Evolutionary conservation across 495 filamentous ascomycete genomes (phyloP).

Genomic region (Penicillium arizonense): DNA sequence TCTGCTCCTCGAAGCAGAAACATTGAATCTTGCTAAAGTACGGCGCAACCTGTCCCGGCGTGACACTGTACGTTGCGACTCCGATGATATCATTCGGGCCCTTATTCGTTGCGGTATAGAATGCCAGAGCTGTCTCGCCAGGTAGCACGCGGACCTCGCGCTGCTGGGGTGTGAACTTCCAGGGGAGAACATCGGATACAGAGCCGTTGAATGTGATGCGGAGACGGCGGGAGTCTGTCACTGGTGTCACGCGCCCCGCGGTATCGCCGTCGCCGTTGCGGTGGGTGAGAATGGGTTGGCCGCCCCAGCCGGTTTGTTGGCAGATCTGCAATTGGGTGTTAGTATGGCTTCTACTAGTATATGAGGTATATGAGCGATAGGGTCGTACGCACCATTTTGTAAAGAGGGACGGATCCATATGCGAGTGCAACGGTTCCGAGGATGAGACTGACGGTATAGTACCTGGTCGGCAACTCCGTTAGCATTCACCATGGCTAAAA

Average conservation of each 20-base stretch:
- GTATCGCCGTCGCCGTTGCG: constrained; percentile 60
- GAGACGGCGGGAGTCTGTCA: constrained; percentile 78
- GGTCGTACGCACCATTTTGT: constrained; percentile 75
- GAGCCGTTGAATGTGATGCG: constrained; percentile 95
- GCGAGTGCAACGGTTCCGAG: constrained; percentile 88
- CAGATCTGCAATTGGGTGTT: constrained; percentile 65
- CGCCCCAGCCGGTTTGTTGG: constrained; percentile 93
- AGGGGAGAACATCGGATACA: constrained; percentile 90
- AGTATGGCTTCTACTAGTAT: not conserved
- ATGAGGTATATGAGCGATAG: not conserved
- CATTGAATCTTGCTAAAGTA: constrained; percentile 99
- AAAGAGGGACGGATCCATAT: constrained; percentile 94
- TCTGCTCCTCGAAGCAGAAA: constrained; percentile 98
- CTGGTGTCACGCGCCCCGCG: constrained; percentile 70
- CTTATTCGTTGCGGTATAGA: constrained; percentile 95
- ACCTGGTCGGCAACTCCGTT: constrained; percentile 46
- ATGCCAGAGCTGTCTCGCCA: constrained; percentile 94
- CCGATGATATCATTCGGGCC: constrained; percentile 91
- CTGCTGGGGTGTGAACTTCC: constrained; percentile 97
- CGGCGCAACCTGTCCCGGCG: constrained; percentile 89
- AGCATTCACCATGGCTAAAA: not conserved
- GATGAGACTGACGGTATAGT: constrained; percentile 81
- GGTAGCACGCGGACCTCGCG: constrained; percentile 93
- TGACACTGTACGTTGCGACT: constrained; percentile 96
- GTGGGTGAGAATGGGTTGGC: constrained; percentile 87